Base-by-base conservation (phyloP, 352 stramenopile species). In the Globisporangium spiculum region DNA sequence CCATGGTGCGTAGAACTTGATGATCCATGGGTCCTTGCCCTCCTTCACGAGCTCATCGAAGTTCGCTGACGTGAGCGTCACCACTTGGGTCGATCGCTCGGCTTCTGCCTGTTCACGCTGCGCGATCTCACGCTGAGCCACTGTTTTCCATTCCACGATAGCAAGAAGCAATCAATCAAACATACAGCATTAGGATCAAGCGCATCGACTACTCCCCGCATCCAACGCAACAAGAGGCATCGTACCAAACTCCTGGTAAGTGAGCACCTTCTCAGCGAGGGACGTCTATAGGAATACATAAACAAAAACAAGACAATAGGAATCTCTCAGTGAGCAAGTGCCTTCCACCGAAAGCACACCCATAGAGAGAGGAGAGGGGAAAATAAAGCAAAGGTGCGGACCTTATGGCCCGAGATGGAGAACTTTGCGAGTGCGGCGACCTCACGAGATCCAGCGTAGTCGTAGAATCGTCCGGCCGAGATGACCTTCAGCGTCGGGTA, bases 401-500 rank as follows among this genome's bases (percentile, higher is more conserved):
- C 86, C 76, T 91, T 93, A 77, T 90, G 90, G 27, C 86, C 88
- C 6, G 73, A 67, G 1, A 70, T 79, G 32, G 73, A 77, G 60
- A 86, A 94, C 16, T 83, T 65, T 12, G 80, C 71, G 69, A 95
- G 84, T 57, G 75, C 66, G 14, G 79, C 54, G 52, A 78, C 75
- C 34, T 93, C 84, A 32, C 88, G 88, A 48, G 75, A 71, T 50
- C 83, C 81, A 12, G 78, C 74, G 72, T 94, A 95, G 68, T 93
- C 88, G 73, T 86, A 93, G 22, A 78, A 89, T 44, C 78, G 78
- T 44, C 83, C 83, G 24, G n/a, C 53, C 8, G 77, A 53, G 54
- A 95, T 75, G 24, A 92, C 83, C 73, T 94, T 94, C 53, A 95
- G 74, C 41, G 88, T 94, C 52, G 88, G 88, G 72, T 95, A 95